Conservation (phyloP, 2,329 filamentous ascomycete species). For the Parascedosporium putredinis region DNA sequence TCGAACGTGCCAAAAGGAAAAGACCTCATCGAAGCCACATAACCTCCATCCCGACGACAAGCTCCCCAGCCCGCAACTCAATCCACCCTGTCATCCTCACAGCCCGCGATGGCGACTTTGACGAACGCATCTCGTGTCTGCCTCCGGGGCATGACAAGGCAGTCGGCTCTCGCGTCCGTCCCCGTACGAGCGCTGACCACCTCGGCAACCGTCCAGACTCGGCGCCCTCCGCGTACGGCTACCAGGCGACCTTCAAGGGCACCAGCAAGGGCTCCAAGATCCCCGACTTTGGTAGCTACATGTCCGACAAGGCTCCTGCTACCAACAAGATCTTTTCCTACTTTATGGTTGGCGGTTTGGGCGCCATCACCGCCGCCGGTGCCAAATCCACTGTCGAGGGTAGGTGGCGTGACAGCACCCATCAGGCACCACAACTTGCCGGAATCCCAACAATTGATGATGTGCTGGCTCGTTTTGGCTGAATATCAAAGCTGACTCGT, state of each 20-base stretch:
- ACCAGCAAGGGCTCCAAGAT: constrained; percentile 54
- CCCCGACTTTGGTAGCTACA: constrained; percentile 84
- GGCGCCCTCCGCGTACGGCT: constrained; percentile 30
- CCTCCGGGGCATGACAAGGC: constrained; percentile 46
- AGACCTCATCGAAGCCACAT: constrained; percentile 19
- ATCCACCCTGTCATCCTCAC: constrained; percentile 7
- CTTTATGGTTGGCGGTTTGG: constrained; percentile 97
- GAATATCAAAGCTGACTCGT: neutral
- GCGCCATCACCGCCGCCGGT: constrained; percentile 80
- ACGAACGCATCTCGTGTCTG: constrained; percentile 58
- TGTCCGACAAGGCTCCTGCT: constrained; percentile 55
- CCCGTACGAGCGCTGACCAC: constrained; percentile 47
- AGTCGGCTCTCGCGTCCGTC: constrained; percentile 25
- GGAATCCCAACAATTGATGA: constrained; percentile 7
- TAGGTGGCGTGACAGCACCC: constrained; percentile 37
- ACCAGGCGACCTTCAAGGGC: constrained; percentile 43
- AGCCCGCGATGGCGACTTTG: constrained; percentile 55
- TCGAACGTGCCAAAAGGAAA: constrained; percentile 7
- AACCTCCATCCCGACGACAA: constrained; percentile 15
- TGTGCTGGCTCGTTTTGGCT: neutral
- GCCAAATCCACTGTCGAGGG: constrained; percentile 98
- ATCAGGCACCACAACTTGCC: constrained; percentile 13
- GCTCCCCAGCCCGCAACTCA: constrained; percentile 18
- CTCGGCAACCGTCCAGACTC: constrained; percentile 35
- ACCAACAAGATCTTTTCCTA: constrained; percentile 86